Evolutionary conservation across 257 asterid species (phyloP).

Genomic region (Eustoma russellianum): DNA sequence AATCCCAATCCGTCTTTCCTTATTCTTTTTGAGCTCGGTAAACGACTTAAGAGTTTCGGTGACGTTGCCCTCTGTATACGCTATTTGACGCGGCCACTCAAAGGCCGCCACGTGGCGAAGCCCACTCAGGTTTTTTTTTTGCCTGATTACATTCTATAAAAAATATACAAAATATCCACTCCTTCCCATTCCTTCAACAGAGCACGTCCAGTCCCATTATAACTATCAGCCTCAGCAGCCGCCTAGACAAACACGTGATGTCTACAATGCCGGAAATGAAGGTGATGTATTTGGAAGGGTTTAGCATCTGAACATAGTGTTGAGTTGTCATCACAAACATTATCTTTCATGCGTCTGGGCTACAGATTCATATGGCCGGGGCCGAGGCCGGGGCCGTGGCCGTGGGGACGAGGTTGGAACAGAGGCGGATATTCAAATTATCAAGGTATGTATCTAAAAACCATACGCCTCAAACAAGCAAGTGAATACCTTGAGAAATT

Average conservation of each 20-base stretch:
- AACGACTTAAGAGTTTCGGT: too few species aligned
- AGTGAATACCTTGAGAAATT: neutral
- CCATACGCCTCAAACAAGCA: neutral
- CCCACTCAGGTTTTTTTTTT: too few species aligned
- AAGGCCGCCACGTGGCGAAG: too few species aligned
- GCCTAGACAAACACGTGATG: conserved; percentile 54
- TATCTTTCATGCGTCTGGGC: neutral
- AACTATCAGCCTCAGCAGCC: conserved; percentile 54
- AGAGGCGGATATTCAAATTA: conserved; percentile 76
- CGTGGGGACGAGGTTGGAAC: conserved; percentile 87
- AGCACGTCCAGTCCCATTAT: conserved; percentile 43
- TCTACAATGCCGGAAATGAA: conserved; percentile 46
- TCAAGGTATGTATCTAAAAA: conserved; percentile 20
- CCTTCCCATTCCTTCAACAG: conserved; percentile 36
- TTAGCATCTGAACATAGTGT: neutral
- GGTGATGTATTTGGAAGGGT: conserved; percentile 26
- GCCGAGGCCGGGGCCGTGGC: conserved; percentile 91
- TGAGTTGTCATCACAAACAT: too few species aligned
- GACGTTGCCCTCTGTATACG: too few species aligned
- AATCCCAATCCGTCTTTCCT: too few species aligned
- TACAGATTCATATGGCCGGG: conserved; percentile 69
- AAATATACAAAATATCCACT: too few species aligned
- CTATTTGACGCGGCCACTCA: too few species aligned
- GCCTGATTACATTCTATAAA: too few species aligned
- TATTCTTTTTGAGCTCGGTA: too few species aligned